Evolutionary conservation across 805 yeast genomes (phyloP).

Genomic region (Yarrowia keelungensis): DNA sequence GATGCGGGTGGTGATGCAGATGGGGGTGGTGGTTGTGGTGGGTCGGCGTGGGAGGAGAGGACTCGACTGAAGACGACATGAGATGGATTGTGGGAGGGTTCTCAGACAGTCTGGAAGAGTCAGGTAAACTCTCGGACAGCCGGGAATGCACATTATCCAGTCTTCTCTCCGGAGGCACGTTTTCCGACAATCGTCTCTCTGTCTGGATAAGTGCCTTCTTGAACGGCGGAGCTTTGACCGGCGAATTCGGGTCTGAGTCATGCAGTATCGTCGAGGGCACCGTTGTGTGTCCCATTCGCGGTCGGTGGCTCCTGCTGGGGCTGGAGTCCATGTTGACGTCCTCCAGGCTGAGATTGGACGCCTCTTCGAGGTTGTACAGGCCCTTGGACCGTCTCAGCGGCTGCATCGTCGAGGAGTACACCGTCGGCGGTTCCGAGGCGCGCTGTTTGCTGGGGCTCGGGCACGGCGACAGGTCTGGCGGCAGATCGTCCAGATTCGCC

Average conservation of each 20-base stretch:
- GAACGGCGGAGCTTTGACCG: conserved; percentile 35
- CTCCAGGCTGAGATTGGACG: conserved; percentile 42
- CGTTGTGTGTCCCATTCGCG: background rate
- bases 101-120: background rate
- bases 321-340: conserved; percentile 19
- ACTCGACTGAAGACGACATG: conserved; percentile 44
- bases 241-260: conserved; percentile 34
- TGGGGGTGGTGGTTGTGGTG: conserved; percentile 21
- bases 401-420: conserved; percentile 39
- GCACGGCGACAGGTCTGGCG: conserved; percentile 29
- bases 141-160: too few species aligned
- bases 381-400: conserved; percentile 53
- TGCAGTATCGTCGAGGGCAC: background rate
- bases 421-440: conserved; percentile 29
- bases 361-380: conserved; percentile 52
- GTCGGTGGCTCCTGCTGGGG: background rate
- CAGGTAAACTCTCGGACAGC: too few species aligned
- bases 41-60: conserved; percentile 39
- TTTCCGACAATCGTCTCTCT: background rate
- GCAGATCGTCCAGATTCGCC: conserved; percentile 24
- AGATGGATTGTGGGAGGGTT: conserved; percentile 43
- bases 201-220: conserved; percentile 26
- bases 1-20: conserved; percentile 34
- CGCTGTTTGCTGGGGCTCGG: conserved; percentile 28
- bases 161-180: conserved; percentile 1